Evolutionary conservation across 495 filamentous ascomycete species (phyloP), one percentile per base, ranked within the genome.

Genomic region (Penicillium coprophilum): DNA sequence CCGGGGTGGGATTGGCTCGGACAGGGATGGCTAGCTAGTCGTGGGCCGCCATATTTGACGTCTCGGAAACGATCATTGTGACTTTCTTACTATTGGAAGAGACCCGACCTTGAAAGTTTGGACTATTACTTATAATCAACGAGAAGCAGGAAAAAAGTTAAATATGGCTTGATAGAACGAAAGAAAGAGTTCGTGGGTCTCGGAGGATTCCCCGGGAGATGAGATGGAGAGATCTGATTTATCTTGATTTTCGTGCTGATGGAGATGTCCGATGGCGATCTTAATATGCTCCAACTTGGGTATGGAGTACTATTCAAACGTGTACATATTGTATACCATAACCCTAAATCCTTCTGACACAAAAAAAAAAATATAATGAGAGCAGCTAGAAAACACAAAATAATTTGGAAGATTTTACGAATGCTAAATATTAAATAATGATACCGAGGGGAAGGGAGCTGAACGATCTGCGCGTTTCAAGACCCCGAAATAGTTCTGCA

Each of bases 51-150:
- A 39, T 13, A 48, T 27, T 54, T 10, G 48, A 61, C 48, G 59
- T 57, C 59, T 61, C 55, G 27, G 46, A 27, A 50, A 30, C 47
- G 39, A 50, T 50, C 32, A 50, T 56, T 60, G 21, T 20, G 12
- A 31, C 23, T n/a, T 28, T 3, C 7, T 17, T 12, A 32, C 13
- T 1, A 19, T 32, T 19, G 13, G 27, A 27, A 27, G 46, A 1
- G 36, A 17, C 19, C 43, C n/a, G 38, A 46, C 23, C 24, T 27
- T 27, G 24, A 27, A 27, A 27, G 24, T 8, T 47, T 47, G 20
- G 6, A 34, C 11, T 19, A 52, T 7, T 31, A 12, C 17, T 32
- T 8, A 28, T 7, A 23, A 21, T 19, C 23, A 19, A 12, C 2
- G 46, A 20, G 43, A 34, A 27, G 4, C 24, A 27, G 23, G 8